Conservation (phyloP, 805 yeast genomes). For the Saccharomycopsis fodiens region DNA sequence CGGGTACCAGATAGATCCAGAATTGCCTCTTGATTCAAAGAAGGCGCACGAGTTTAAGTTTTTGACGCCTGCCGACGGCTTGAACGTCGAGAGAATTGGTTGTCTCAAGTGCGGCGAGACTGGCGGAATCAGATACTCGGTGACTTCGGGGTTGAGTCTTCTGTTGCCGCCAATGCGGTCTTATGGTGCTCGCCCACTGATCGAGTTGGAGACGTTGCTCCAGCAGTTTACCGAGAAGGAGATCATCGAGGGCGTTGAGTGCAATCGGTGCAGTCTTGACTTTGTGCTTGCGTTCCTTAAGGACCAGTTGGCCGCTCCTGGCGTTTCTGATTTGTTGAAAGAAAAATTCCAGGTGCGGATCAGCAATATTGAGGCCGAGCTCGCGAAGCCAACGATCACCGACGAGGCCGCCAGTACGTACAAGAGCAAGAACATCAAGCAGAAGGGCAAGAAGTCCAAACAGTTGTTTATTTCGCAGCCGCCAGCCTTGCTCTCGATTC, state of each 20-base stretch:
- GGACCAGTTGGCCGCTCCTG: constrained; percentile 29
- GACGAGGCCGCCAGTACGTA: constrained; percentile 72
- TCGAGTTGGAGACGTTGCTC: constrained; percentile 45
- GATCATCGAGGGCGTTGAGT: constrained; percentile 86
- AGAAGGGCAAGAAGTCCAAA: constrained; percentile 74
- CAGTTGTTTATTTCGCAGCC: constrained; percentile 75
- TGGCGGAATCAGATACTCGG: constrained; percentile 84
- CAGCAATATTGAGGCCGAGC: constrained; percentile 41
- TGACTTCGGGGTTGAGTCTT: constrained; percentile 64
- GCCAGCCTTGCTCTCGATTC: constrained; percentile 76
- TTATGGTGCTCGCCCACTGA: constrained; percentile 18
- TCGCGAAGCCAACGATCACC: constrained; percentile 59
- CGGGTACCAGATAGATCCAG: constrained; percentile 68
- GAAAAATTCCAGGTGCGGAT: constrained; percentile 34
- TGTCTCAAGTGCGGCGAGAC: constrained; percentile 88
- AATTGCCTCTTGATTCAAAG: constrained; percentile 30
- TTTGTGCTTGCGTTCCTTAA: constrained; percentile 48
- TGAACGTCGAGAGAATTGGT: constrained; percentile 82
- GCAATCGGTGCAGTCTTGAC: constrained; percentile 81
- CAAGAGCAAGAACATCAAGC: constrained; percentile 66
- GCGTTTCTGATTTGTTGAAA: constrained; percentile 23
- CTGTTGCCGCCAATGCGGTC: constrained; percentile 50
- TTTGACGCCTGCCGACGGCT: constrained; percentile 88
- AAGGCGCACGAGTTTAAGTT: constrained; percentile 47
- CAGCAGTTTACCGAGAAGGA: constrained; percentile 72